phyloP scores from a whole-genome alignment of 2,329 filamentous ascomycete genomes.

The Botrytis galanthina region DNA sequence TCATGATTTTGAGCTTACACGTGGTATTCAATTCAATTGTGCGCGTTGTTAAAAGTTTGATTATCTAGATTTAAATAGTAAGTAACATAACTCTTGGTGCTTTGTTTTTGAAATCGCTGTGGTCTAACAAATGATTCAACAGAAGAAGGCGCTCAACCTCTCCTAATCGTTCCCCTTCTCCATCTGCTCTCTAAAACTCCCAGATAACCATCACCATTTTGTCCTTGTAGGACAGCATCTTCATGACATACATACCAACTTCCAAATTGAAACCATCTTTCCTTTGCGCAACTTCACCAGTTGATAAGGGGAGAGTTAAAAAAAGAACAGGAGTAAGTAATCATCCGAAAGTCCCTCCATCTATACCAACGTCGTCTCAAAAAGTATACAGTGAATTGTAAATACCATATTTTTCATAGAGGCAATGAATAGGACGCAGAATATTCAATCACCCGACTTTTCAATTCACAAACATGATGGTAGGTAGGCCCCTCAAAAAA shows the following conservation, averaged over 20 bases:
- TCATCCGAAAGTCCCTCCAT: background rate
- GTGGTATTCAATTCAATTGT: background rate
- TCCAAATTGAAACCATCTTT: background rate
- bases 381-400: too few relatives aligned
- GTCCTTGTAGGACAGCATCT: background rate
- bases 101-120: background rate
- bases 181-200: background rate
- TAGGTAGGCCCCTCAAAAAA: fast-evolving
- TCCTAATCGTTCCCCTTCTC: background rate
- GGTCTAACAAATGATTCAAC: background rate
- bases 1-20: background rate
- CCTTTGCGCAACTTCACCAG: background rate
- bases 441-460: too few relatives aligned
- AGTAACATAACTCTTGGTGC: background rate
- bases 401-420: too few relatives aligned
- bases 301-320: background rate
- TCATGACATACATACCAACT: background rate
- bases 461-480: background rate
- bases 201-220: background rate
- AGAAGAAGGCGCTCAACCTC: background rate
- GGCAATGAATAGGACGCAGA: too few relatives aligned
- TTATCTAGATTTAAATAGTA: background rate
- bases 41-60: background rate
- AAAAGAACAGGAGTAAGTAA: too few relatives aligned
- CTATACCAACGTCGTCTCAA: background rate